phyloP scores from a whole-genome alignment of 2,329 filamentous ascomycete species.

The Lecanicillium sp. region DNA sequence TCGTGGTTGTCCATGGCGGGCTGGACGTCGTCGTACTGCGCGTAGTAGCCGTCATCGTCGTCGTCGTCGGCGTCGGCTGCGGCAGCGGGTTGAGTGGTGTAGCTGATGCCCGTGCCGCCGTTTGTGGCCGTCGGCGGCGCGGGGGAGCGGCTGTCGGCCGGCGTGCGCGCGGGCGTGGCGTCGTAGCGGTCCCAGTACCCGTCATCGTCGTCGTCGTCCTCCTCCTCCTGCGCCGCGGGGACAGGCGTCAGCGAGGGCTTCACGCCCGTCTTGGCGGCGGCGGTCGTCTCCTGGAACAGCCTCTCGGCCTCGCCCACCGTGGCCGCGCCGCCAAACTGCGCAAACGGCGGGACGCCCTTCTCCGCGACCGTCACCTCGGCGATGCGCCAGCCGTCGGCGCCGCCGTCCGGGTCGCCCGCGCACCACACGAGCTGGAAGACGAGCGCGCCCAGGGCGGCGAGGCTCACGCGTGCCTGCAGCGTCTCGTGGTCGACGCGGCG shows the following conservation, averaged over 20 bases:
- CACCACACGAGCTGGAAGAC: slow-evolving; percentile 65
- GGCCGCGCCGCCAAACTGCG: slow-evolving; percentile 42
- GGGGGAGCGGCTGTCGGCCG: slow-evolving; percentile 56
- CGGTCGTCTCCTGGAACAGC: slow-evolving; percentile 35
- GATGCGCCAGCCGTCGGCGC: slow-evolving; percentile 62
- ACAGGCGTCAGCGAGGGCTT: slow-evolving; percentile 12
- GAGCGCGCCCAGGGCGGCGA: slow-evolving; percentile 57
- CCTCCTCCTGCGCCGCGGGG: slow-evolving; percentile 17
- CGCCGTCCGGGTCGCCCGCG: slow-evolving; percentile 55
- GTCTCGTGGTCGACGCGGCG: slow-evolving; percentile 70
- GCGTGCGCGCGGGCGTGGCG: slow-evolving; percentile 60
- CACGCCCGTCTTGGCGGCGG: slow-evolving; percentile 12
- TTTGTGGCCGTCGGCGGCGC: slow-evolving; percentile 40
- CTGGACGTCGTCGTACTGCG: slow-evolving; percentile 71
- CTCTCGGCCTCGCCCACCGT: slow-evolving; percentile 57
- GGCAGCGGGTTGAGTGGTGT: slow-evolving; percentile 21
- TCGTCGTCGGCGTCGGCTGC: slow-evolving; percentile 25
- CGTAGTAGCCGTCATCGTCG: slow-evolving; percentile 67
- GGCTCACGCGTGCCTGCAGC: slow-evolving; percentile 58
- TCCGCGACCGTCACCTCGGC: slow-evolving; percentile 62
- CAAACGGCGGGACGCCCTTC: slow-evolving; percentile 46
- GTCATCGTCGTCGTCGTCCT: slow-evolving; percentile 64
- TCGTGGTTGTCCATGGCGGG: slow-evolving; percentile 76
- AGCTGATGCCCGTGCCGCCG: slow-evolving; percentile 14
- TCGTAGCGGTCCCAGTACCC: slow-evolving; percentile 79